A percentile compares a stretch with the other conserved stretches of the same genome.
phyloP scores from a whole-genome alignment of 371 early-diverging fungal genomes.

The Chytridium lagenaria region DNA sequence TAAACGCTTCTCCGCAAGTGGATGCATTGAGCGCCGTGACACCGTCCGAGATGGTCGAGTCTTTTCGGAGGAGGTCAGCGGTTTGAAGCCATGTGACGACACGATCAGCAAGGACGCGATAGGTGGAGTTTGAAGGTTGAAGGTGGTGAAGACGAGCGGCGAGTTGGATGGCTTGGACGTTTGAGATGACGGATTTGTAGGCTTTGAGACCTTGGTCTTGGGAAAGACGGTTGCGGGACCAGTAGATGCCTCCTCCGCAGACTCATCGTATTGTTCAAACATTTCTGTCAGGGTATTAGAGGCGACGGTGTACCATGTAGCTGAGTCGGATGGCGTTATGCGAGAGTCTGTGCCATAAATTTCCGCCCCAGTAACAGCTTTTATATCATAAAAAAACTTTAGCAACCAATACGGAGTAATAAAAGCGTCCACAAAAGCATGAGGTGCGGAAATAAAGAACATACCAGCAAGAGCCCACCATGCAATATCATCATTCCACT shows the following conservation, averaged over 20 bases:
- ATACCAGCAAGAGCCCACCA: constrained; percentile 28
- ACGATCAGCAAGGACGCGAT: constrained; percentile 30
- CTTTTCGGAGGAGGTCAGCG: constrained; percentile 13
- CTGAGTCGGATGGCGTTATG: not conserved
- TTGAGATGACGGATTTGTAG: constrained; percentile 54
- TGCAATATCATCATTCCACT: constrained; percentile 32
- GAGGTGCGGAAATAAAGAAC: not conserved
- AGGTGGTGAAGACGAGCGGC: constrained; percentile 41
- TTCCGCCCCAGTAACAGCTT: constrained; percentile 27
- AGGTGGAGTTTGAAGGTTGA: constrained; percentile 40
- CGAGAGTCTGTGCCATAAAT: constrained; percentile 24
- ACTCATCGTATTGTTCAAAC: constrained; percentile 27
- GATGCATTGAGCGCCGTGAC: constrained; percentile 17
- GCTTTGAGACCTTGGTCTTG: constrained; percentile 1
- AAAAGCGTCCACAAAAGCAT: not conserved
- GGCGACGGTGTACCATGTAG: constrained; percentile 33
- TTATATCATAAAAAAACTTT: not conserved
- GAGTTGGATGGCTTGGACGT: constrained; percentile 44
- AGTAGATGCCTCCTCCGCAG: constrained; percentile 54
- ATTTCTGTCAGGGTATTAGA: constrained; percentile 42
- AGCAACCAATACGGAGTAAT: not conserved
- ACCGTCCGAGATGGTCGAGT: constrained; percentile 41
- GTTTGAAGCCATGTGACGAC: constrained; percentile 46
- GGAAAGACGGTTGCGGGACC: constrained; percentile 44
- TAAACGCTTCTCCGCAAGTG: not conserved